Percentiles rank a stretch among this genome's conserved stretches.
Evolutionary conservation across 108 stramenopile genomes (phyloP).

Genomic region (Schizochytrium sp.): DNA sequence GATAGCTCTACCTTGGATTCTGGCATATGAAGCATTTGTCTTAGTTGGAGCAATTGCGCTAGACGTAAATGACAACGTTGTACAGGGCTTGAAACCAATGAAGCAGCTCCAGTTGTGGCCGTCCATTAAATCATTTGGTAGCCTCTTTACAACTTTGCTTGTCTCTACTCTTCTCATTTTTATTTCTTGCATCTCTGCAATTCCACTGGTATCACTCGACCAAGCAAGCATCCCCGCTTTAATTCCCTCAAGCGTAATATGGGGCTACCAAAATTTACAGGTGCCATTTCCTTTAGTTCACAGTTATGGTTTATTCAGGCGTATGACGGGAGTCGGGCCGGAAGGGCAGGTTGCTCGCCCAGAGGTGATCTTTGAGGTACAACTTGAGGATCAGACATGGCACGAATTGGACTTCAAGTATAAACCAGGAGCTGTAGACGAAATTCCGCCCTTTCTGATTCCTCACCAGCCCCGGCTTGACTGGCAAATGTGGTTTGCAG

Average conservation of each 20-base stretch:
- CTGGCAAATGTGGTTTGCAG: slow-evolving; percentile 87
- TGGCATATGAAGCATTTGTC: neutral
- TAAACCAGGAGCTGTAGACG: slow-evolving; percentile 74
- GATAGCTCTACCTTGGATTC: slow-evolving; percentile 3
- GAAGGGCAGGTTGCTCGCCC: slow-evolving; percentile 46
- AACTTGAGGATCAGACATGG: slow-evolving; percentile 68
- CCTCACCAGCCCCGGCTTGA: slow-evolving; percentile 82
- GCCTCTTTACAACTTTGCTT: neutral
- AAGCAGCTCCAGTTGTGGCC: neutral
- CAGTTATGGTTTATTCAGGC: slow-evolving; percentile 81
- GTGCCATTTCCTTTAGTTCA: neutral
- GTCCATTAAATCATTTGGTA: neutral
- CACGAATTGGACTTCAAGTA: slow-evolving; percentile 76
- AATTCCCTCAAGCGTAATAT: neutral
- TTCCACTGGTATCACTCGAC: neutral
- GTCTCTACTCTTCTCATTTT: neutral
- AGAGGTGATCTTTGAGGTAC: slow-evolving; percentile 76
- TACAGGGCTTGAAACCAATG: neutral
- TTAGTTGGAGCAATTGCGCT: neutral
- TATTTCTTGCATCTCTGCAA: slow-evolving; percentile 2
- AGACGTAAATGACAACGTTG: neutral
- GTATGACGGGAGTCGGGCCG: slow-evolving; percentile 83
- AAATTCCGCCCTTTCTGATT: slow-evolving; percentile 71
- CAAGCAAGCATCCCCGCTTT: neutral
- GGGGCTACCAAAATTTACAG: neutral